These are phyloP conservation scores for Pseudocercospora macadamiae DNA, from an alignment of 2,329 filamentous ascomycete species.

Conservation along the genomic window DNA sequence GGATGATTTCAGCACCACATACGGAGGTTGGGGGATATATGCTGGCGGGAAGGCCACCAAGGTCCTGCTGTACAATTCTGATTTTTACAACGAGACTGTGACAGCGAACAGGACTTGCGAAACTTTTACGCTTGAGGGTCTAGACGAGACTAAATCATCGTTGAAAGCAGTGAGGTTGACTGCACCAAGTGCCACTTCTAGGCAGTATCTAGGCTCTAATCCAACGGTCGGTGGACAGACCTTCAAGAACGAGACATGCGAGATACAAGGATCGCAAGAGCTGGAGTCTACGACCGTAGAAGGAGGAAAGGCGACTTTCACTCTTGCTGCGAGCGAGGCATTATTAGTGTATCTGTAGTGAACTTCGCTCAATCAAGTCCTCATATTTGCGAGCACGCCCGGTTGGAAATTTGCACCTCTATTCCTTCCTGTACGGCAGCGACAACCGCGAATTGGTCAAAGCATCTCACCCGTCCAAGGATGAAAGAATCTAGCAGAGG, in stretches of 20 bases:
- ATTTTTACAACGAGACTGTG: conserved; percentile 11
- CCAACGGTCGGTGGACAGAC: conserved; percentile 10
- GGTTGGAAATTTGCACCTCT: no score
- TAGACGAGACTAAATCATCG: neutral
- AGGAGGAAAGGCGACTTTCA: conserved; percentile 2
- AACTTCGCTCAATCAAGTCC: no score
- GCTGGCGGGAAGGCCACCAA: neutral
- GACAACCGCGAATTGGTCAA: no score
- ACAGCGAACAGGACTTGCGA: neutral
- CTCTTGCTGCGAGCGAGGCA: conserved; percentile 7
- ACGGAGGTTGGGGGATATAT: conserved; percentile 29
- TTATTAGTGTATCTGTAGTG: conserved; percentile 8
- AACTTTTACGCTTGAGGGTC: neutral
- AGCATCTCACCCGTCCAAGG: no score
- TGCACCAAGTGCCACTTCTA: neutral
- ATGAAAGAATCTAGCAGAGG: no score
- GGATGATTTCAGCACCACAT: conserved; percentile 54
- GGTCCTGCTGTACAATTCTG: conserved; percentile 21
- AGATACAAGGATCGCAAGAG: neutral
- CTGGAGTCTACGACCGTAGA: neutral
- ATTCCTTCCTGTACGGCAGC: no score
- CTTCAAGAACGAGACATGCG: conserved; percentile 6
- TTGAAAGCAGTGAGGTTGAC: conserved; percentile 9
- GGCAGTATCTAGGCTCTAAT: conserved; percentile 4
- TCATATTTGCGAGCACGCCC: no score